Evolutionary conservation across 768 basidiomycete species (phyloP), one percentile per base, ranked within the genome.

Genomic region (Lactarius hengduanensis): DNA sequence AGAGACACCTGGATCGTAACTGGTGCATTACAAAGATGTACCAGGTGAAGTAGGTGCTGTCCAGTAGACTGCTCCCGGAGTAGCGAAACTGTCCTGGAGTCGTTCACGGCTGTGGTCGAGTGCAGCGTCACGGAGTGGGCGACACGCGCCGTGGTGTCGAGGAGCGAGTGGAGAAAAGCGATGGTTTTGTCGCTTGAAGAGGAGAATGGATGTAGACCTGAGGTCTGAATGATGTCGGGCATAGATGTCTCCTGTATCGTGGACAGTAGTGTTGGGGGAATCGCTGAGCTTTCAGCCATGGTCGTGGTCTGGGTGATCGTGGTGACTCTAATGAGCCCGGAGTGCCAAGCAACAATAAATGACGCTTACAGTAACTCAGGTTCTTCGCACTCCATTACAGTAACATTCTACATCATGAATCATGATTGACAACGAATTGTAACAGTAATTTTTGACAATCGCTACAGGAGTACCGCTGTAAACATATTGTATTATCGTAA

Each of bases 1-100:
- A 57, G 55, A 56, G 41, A 43, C 3, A 28, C 20, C 4, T 20
- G 40, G 20, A 32, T 8, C 15, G 22, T 0, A 40, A 54, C 10
- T 38, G 34, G 20, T 2, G 26, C 16, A 54, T 53, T 36, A 28
- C 22, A 47, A 32, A 41, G 1, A 22, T 20, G 38, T 53, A 69
- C 69, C 59, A 69, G 45, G 59, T 69, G 66, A 18, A 68, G 62
- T 1, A 41, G n/a, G 45, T 68, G 61, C 36, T 68, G 66, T 4
- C 59, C 56, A 2, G 58, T 67, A 11, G 66, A 68, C 36, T 69
- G 69, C 45, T 69, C 59, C 5, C 69, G 69, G 38, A 69, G 66
- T 22, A 60, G 16, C 1, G 69, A 69, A 41, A 69, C 59, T 28
- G 66, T 68, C 58, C 59, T 69, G n/a, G 69, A 63, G 58, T 69